Conservation (phyloP, 805 yeast species). For the Yarrowia keelungensis region DNA sequence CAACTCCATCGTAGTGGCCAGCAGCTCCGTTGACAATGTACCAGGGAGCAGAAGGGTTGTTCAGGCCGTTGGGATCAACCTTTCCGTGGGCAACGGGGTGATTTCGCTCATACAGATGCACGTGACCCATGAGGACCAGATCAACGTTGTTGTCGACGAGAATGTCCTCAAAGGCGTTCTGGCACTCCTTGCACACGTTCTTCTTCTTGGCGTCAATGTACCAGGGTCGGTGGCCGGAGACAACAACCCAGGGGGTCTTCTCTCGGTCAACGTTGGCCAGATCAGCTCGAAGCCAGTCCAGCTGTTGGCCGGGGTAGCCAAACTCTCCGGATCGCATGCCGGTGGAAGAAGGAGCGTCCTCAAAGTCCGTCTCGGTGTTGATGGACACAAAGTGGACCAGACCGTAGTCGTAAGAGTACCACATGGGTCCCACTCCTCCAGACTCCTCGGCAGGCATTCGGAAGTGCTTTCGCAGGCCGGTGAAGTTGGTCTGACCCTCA, state of each 20-base stretch:
- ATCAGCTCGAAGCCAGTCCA: conserved; percentile 47
- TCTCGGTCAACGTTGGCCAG: conserved; percentile 47
- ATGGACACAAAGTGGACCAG: conserved; percentile 47
- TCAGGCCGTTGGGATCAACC: conserved; percentile 46
- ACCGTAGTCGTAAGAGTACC: conserved; percentile 51
- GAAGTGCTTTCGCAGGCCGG: conserved; percentile 47
- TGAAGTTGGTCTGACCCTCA: conserved; percentile 47
- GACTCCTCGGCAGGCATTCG: conserved; percentile 48
- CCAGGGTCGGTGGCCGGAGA: conserved; percentile 49
- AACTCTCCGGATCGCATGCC: conserved; percentile 39
- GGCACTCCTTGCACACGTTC: conserved; percentile 43
- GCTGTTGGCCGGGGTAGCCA: conserved; percentile 44
- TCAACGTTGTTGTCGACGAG: conserved; percentile 45
- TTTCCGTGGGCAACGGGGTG: conserved; percentile 43
- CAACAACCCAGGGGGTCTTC: conserved; percentile 47
- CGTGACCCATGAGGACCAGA: conserved; percentile 45
- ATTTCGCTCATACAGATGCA: conserved; percentile 45
- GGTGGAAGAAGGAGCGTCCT: conserved; percentile 39
- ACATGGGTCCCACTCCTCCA: conserved; percentile 47
- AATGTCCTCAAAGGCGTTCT: conserved; percentile 45
- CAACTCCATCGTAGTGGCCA: conserved; percentile 48
- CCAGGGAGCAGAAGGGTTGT: conserved; percentile 48
- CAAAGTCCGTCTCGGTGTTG: conserved; percentile 49
- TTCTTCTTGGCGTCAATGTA: conserved; percentile 44
- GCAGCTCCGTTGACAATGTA: conserved; percentile 49